A percentile compares a stretch with the other conserved stretches of the same genome.
phyloP scores from a whole-genome alignment of 2,329 filamentous ascomycete genomes.

The Cladosporium sp. region DNA sequence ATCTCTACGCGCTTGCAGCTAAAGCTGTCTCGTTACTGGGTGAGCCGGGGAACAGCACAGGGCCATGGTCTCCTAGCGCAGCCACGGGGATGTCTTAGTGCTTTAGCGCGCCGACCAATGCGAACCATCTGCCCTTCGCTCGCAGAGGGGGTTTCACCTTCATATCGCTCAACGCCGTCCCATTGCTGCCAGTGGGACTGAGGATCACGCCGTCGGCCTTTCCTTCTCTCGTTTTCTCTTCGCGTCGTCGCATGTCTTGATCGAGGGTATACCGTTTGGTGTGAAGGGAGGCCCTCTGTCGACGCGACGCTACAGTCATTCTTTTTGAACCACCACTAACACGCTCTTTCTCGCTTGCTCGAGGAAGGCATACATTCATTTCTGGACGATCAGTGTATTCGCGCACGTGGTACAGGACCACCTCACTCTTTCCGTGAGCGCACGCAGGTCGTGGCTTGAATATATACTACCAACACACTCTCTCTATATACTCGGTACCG shows the following conservation, averaged over 20 bases:
- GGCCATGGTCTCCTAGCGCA: conserved; percentile 15
- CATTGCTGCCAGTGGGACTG: neutral
- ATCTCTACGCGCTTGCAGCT: conserved; percentile 7
- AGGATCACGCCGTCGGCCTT: neutral
- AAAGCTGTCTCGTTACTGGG: conserved; percentile 18
- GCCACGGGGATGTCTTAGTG: conserved; percentile 16
- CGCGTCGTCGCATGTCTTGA: conserved; percentile 6
- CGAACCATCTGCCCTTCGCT: conserved; percentile 6
- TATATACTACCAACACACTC: neutral
- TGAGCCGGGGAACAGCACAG: neutral
- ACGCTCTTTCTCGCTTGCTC: neutral
- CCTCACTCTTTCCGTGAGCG: conserved; percentile 15
- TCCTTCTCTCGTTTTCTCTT: neutral
- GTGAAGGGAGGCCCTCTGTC: neutral
- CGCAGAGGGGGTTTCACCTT: conserved; percentile 11
- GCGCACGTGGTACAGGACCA: conserved; percentile 1
- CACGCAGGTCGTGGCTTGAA: conserved; percentile 22
- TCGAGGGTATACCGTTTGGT: neutral
- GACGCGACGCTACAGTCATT: neutral
- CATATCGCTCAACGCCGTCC: conserved; percentile 6
- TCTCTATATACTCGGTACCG: neutral
- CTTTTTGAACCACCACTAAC: neutral
- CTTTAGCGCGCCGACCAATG: conserved; percentile 1
- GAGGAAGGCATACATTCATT: conserved; percentile 9
- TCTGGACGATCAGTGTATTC: neutral